Conservation (phyloP, 1,284 basidiomycete species). For the Ceratobasidium sp. region DNA sequence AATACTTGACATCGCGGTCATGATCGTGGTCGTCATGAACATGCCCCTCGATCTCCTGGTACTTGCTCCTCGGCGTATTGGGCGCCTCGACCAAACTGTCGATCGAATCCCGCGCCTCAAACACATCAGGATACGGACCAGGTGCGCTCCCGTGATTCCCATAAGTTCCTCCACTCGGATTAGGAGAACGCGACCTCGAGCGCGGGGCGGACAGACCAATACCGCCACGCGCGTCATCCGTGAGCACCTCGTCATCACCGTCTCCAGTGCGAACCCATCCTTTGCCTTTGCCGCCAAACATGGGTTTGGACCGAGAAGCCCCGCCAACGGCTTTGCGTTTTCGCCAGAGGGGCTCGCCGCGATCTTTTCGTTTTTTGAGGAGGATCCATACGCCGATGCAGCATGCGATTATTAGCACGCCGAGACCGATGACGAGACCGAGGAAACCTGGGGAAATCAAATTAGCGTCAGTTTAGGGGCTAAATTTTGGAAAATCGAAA, state of each 20-base stretch:
- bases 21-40: slow-evolving; percentile 30
- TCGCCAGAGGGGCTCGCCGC: slow-evolving; percentile 44
- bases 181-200: slow-evolving; percentile 44
- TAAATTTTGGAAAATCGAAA: not conserved
- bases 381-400: slow-evolving; percentile 45
- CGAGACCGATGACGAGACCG: slow-evolving; percentile 48
- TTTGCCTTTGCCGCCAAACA: slow-evolving; percentile 24
- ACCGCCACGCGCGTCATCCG: slow-evolving; percentile 21
- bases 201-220: slow-evolving; percentile 42
- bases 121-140: slow-evolving; percentile 47
- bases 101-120: slow-evolving; percentile 45
- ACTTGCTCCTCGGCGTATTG: slow-evolving; percentile 19
- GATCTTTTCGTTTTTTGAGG: slow-evolving; percentile 45
- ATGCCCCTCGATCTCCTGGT: slow-evolving; percentile 26
- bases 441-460: slow-evolving; percentile 43
- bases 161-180: slow-evolving; percentile 38
- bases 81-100: slow-evolving; percentile 47
- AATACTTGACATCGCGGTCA: slow-evolving; percentile 23
- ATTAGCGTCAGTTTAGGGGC: not conserved
- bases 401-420: slow-evolving; percentile 47
- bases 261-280: slow-evolving; percentile 47
- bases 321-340: slow-evolving; percentile 30
- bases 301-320: slow-evolving; percentile 19
- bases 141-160: slow-evolving; percentile 36
- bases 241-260: slow-evolving; percentile 35